A percentile compares a stretch with the other conserved stretches of the same genome.
These are phyloP conservation scores for Coriolopsis trogii DNA, from an alignment of 1,284 basidiomycete species.

Conservation along the genomic window DNA sequence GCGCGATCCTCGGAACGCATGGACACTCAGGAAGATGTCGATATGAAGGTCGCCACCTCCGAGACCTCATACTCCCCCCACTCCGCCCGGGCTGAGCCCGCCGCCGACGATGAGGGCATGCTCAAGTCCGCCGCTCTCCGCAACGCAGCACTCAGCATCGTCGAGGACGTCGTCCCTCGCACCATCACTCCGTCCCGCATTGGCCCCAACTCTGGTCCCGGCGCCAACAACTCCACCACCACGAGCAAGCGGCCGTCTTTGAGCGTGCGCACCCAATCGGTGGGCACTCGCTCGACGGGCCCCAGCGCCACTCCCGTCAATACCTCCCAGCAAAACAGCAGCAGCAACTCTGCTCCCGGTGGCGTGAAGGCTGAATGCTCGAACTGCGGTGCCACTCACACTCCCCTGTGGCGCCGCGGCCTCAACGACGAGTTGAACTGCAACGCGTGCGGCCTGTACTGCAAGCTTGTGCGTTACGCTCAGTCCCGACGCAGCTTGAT, in stretches of 20 bases:
- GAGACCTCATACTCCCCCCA: conserved; percentile 32
- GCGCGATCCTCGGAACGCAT: conserved; percentile 23
- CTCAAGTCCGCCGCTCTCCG: conserved; percentile 38
- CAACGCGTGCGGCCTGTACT: conserved; percentile 81
- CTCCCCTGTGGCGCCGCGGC: conserved; percentile 79
- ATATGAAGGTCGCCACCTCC: conserved; percentile 40
- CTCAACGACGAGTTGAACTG: conserved; percentile 85
- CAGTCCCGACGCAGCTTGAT: background rate
- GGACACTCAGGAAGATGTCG: conserved; percentile 35
- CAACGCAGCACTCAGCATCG: conserved; percentile 40
- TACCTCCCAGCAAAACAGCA: conserved; percentile 36
- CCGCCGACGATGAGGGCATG: conserved; percentile 32
- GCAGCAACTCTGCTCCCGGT: conserved; percentile 57
- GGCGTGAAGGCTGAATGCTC: conserved; percentile 83
- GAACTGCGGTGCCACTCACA: conserved; percentile 83
- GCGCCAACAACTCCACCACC: conserved; percentile 38
- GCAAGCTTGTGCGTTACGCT: conserved; percentile 63
- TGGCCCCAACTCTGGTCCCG: conserved; percentile 49
- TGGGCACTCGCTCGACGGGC: conserved; percentile 52
- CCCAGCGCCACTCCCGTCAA: conserved; percentile 65
- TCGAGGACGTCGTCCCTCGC: conserved; percentile 46
- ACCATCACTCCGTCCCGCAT: conserved; percentile 56
- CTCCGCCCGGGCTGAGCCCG: conserved; percentile 26
- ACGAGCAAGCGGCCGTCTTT: conserved; percentile 52
- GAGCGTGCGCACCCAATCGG: conserved; percentile 51